Percentiles rank a stretch among this genome's conserved stretches.
Evolutionary conservation across 2,329 filamentous ascomycete species (phyloP).

Genomic region (Beauveria caledonica): DNA sequence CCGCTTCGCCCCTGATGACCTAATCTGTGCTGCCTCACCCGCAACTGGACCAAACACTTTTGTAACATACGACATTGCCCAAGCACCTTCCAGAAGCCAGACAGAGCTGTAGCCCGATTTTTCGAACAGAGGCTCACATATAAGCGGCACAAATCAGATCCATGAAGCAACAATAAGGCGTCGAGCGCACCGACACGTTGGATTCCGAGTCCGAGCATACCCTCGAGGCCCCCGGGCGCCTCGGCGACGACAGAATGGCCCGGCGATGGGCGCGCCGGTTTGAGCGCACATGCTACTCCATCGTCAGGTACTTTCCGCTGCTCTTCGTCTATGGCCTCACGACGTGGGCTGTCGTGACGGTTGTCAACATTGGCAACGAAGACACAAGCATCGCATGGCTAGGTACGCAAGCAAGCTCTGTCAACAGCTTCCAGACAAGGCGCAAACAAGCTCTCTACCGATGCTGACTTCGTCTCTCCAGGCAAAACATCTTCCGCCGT

Average conservation of each 20-base stretch:
- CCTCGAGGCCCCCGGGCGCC: slow-evolving; percentile 14
- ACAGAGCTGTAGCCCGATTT: background rate
- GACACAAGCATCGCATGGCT: slow-evolving; percentile 46
- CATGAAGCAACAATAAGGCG: background rate
- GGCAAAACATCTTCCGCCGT: slow-evolving; percentile 50
- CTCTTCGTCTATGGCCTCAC: slow-evolving; percentile 81
- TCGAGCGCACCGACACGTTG: slow-evolving; percentile 15
- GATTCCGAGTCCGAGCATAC: slow-evolving; percentile 8
- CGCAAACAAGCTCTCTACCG: background rate
- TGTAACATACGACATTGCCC: background rate
- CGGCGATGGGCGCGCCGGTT: slow-evolving; percentile 59
- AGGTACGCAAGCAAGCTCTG: slow-evolving; percentile 37
- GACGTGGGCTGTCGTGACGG: slow-evolving; percentile 90
- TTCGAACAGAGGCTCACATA: background rate
- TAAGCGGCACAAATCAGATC: background rate
- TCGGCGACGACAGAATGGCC: slow-evolving; percentile 32
- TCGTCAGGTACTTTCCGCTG: slow-evolving; percentile 77
- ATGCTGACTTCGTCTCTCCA: slow-evolving; percentile 19
- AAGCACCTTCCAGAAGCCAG: background rate
- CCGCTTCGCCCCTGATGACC: slow-evolving; percentile 8
- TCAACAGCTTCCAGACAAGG: background rate
- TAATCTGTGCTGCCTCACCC: slow-evolving; percentile 1
- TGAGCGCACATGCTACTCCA: slow-evolving; percentile 77
- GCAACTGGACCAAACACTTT: background rate
- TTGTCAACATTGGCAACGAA: slow-evolving; percentile 61